These are phyloP conservation scores for Arabidopsis hybrid DNA, from an alignment of 441 rosid genomes.

Conservation along the genomic window DNA sequence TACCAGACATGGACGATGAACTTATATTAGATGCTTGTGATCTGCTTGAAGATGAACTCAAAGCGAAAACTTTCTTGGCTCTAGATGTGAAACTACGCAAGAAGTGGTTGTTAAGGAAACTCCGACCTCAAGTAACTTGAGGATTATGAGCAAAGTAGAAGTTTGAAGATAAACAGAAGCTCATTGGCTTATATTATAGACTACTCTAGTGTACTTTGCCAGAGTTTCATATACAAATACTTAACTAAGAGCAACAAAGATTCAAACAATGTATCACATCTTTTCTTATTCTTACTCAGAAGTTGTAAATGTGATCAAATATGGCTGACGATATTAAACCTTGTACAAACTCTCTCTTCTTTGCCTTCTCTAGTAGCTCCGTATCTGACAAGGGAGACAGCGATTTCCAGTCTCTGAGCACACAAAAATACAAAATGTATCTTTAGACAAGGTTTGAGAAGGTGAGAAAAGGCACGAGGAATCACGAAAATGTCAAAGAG, in stretches of 20 bases:
- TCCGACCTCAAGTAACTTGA: constrained; percentile 52
- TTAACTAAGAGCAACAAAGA: constrained; percentile 32
- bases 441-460: background rate
- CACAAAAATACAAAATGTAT: constrained; percentile 7
- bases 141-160: constrained; percentile 21
- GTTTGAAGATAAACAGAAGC: constrained; percentile 25
- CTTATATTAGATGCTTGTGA: constrained; percentile 88
- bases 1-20: constrained; percentile 90
- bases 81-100: constrained; percentile 72
- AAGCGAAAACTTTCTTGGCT: constrained; percentile 81
- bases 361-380: constrained; percentile 53
- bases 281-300: constrained; percentile 44
- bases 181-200: constrained; percentile 34
- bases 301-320: constrained; percentile 40
- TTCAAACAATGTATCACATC: constrained; percentile 31
- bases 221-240: constrained; percentile 30
- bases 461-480: background rate
- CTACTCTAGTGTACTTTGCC: constrained; percentile 28
- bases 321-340: constrained; percentile 55
- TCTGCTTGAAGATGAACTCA: constrained; percentile 78
- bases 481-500: constrained; percentile 7
- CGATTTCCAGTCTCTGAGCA: constrained; percentile 45
- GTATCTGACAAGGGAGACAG: constrained; percentile 49
- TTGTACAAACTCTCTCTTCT: constrained; percentile 58
- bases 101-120: constrained; percentile 85